Evolutionary conservation across 2,329 filamentous ascomycete species (phyloP).

Genomic region (Sporothrix mexicana): DNA sequence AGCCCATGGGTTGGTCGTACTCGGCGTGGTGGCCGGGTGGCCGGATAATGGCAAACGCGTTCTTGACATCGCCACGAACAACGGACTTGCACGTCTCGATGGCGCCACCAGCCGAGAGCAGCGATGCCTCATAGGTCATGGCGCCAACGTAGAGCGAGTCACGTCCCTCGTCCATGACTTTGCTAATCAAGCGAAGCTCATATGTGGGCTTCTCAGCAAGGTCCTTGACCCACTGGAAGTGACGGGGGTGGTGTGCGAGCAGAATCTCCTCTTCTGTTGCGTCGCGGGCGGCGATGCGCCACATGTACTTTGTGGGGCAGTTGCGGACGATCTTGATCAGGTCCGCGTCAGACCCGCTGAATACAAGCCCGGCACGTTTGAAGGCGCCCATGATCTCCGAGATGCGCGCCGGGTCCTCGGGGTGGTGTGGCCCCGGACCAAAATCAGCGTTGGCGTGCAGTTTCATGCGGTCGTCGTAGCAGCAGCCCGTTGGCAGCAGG

Average conservation of each 20-base stretch:
- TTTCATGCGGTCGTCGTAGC: conserved; percentile 95
- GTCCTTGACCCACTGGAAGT: conserved; percentile 77
- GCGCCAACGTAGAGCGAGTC: conserved; percentile 85
- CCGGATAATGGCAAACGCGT: conserved; percentile 92
- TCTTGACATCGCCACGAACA: conserved; percentile 81
- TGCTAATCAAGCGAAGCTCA: conserved; percentile 72
- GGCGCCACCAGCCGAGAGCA: conserved; percentile 86
- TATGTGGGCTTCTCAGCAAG: conserved; percentile 61
- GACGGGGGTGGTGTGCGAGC: conserved; percentile 75
- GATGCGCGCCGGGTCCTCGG: conserved; percentile 91
- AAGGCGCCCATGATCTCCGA: conserved; percentile 92
- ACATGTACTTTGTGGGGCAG: conserved; percentile 67
- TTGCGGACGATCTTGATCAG: conserved; percentile 58
- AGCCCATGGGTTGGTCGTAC: conserved; percentile 82
- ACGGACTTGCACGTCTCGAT: conserved; percentile 97
- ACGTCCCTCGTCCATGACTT: conserved; percentile 64
- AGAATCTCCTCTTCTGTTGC: conserved; percentile 82
- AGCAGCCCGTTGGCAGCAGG: conserved; percentile 73
- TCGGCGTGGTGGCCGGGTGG: conserved; percentile 97
- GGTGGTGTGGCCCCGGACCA: conserved; percentile 77
- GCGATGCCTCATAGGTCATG: conserved; percentile 79
- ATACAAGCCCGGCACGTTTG: conserved; percentile 79
- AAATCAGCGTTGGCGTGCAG: conserved; percentile 87
- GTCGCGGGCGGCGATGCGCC: conserved; percentile 77
- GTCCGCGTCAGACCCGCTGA: conserved; percentile 61